Conservation (phyloP, 441 rosid genomes). For the Pelargonium fulgidum region DNA sequence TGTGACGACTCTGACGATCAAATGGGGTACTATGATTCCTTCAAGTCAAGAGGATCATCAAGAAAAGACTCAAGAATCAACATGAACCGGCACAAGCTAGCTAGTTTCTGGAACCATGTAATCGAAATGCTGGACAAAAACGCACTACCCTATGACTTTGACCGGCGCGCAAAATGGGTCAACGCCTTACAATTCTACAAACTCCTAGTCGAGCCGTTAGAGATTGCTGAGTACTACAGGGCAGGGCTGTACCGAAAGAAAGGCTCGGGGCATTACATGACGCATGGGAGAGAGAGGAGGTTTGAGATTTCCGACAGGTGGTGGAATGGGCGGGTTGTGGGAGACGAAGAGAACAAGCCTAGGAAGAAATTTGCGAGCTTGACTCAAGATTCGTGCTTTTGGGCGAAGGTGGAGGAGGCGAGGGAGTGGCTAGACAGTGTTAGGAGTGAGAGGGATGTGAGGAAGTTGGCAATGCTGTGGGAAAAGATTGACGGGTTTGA, state of each 20-base stretch:
- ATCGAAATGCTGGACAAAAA: conserved; percentile 49
- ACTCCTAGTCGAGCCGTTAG: conserved; percentile 75
- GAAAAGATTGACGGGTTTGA: conserved; percentile 31
- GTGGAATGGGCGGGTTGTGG: conserved; percentile 37
- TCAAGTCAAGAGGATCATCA: conserved; percentile 41
- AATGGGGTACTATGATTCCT: conserved; percentile 70
- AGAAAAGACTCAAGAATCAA: conserved; percentile 43
- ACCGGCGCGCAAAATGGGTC: conserved; percentile 49
- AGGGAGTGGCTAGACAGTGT: conserved; percentile 43
- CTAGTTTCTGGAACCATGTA: conserved; percentile 53
- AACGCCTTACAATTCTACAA: conserved; percentile 48
- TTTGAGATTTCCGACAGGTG: conserved; percentile 55
- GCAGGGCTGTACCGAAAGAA: conserved; percentile 16
- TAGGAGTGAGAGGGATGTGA: conserved; percentile 31
- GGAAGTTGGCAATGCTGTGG: conserved; percentile 27
- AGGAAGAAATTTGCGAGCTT: conserved; percentile 54
- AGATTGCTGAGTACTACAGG: conserved; percentile 64
- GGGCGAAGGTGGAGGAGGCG: conserved; percentile 82
- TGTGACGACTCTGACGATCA: conserved; percentile 49
- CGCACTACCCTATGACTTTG: conserved; percentile 61
- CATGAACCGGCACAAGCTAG: conserved; percentile 51
- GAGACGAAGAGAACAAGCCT: conserved; percentile 16
- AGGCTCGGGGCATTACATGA: conserved; percentile 38
- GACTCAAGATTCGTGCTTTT: conserved; percentile 77
- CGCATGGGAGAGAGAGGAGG: conserved; percentile 55